Conservation (phyloP, 305 asterid species). For the Solanum hybrid region DNA sequence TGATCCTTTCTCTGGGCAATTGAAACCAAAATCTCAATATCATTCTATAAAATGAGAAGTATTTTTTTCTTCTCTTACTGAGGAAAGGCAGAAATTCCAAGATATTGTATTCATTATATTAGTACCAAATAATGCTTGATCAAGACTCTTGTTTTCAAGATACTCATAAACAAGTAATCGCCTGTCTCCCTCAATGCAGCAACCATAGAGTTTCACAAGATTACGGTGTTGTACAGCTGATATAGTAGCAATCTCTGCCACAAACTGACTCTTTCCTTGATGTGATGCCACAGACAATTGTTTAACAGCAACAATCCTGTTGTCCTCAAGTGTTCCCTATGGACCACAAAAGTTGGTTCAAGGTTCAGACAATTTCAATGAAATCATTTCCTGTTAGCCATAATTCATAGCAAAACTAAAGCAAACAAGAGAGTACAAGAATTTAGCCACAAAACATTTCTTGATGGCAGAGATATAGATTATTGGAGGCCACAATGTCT, state of each 20-base stretch:
- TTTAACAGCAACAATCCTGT: slow-evolving; percentile 57
- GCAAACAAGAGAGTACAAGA: not conserved
- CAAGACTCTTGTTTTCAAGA: slow-evolving; percentile 67
- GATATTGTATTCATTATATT: not conserved
- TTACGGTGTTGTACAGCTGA: slow-evolving; percentile 74
- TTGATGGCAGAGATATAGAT: not conserved
- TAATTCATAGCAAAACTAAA: not conserved
- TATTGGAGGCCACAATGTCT: too few relatives aligned
- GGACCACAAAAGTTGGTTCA: not conserved
- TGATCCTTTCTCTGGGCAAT: slow-evolving; percentile 26
- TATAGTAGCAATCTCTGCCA: slow-evolving; percentile 67
- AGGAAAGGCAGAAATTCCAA: not conserved
- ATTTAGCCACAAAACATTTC: not conserved
- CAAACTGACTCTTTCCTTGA: slow-evolving; percentile 72
- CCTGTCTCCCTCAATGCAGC: slow-evolving; percentile 67
- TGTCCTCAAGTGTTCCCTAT: slow-evolving; percentile 59
- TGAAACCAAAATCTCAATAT: not conserved
- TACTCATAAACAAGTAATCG: slow-evolving; percentile 67
- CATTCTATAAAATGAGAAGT: not conserved
- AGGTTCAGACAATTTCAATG: not conserved
- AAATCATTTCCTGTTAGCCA: not conserved
- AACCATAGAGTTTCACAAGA: slow-evolving; percentile 75
- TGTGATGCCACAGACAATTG: slow-evolving; percentile 54
- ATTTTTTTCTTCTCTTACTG: not conserved
- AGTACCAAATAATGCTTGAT: slow-evolving; percentile 57